These are phyloP conservation scores for Bipolaris victoriae DNA, from an alignment of 2,329 filamentous ascomycete species.

Conservation along the genomic window DNA sequence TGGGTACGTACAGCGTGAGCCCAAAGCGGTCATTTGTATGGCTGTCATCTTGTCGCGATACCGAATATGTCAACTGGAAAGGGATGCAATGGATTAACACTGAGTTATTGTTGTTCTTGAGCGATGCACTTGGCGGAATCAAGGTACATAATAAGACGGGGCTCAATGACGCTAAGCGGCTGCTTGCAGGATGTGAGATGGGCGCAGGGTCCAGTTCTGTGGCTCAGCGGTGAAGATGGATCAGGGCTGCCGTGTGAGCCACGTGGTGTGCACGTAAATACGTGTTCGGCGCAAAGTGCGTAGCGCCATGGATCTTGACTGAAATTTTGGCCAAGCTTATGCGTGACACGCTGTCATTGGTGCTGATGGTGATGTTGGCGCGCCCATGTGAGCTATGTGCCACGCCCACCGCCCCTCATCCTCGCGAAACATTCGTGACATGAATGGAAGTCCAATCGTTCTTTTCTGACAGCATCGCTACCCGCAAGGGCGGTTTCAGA, in stretches of 20 bases:
- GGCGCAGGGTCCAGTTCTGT: constrained; percentile 26
- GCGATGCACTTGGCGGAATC: constrained; percentile 3
- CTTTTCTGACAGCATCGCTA: not conserved
- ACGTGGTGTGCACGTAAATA: constrained; percentile 6
- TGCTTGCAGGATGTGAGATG: constrained; percentile 28
- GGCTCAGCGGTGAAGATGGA: constrained; percentile 13
- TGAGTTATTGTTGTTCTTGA: constrained; percentile 26
- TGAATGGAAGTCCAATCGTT: not conserved
- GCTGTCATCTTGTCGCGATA: constrained; percentile 33
- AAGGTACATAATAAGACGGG: constrained; percentile 13
- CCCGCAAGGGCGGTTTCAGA: constrained; percentile 55
- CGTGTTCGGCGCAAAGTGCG: constrained; percentile 1
- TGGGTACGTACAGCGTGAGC: constrained; percentile 41
- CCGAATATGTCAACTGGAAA: constrained; percentile 7
- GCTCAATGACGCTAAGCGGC: constrained; percentile 26
- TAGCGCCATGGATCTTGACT: constrained; percentile 1
- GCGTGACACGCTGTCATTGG: constrained; percentile 8
- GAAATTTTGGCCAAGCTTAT: not conserved
- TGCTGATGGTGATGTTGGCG: not conserved
- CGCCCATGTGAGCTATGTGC: constrained; percentile 1
- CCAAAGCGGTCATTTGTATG: constrained; percentile 45
- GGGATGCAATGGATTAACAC: constrained; percentile 7
- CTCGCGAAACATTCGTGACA: not conserved
- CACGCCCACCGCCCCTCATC: not conserved
- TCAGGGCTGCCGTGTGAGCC: not conserved